phyloP scores from a whole-genome alignment of 2,329 filamentous ascomycete genomes.

The Colletotrichum sp. region DNA sequence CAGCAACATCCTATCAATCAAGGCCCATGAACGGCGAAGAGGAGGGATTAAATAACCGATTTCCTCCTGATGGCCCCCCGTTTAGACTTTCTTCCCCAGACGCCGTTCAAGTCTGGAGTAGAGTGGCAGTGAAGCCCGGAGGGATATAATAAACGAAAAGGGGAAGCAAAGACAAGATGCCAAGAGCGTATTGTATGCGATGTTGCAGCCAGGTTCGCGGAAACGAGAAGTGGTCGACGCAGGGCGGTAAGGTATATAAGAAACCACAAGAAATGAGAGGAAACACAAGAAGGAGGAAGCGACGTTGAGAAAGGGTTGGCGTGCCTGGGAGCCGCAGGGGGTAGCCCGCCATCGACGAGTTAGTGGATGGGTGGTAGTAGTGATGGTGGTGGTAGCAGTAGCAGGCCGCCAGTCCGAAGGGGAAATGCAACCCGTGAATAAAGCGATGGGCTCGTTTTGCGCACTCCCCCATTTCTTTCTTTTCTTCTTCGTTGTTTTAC shows the following conservation, averaged over 20 bases:
- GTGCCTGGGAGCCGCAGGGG: neutral
- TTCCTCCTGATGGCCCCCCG: neutral
- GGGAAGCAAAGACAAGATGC: constrained; percentile 4
- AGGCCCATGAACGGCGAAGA: neutral
- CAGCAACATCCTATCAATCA: neutral
- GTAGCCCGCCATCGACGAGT: neutral
- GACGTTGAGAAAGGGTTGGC: neutral
- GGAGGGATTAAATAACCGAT: neutral
- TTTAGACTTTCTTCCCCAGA: neutral
- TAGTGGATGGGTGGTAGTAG: neutral
- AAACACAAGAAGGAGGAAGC: neutral
- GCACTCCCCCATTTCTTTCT: neutral
- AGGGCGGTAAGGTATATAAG: neutral
- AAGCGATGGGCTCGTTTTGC: neutral
- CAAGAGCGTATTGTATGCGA: neutral
- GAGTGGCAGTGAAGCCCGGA: neutral
- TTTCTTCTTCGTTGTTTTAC: neutral
- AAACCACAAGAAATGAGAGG: neutral
- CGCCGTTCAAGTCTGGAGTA: constrained; percentile 3
- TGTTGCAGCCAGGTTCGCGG: neutral
- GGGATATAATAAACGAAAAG: neutral
- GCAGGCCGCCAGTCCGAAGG: neutral
- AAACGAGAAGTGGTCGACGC: neutral
- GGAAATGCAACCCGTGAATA: neutral
- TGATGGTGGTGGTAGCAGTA: neutral